Conservation (phyloP, 768 basidiomycete genomes). For the Lentinula sp. region DNA sequence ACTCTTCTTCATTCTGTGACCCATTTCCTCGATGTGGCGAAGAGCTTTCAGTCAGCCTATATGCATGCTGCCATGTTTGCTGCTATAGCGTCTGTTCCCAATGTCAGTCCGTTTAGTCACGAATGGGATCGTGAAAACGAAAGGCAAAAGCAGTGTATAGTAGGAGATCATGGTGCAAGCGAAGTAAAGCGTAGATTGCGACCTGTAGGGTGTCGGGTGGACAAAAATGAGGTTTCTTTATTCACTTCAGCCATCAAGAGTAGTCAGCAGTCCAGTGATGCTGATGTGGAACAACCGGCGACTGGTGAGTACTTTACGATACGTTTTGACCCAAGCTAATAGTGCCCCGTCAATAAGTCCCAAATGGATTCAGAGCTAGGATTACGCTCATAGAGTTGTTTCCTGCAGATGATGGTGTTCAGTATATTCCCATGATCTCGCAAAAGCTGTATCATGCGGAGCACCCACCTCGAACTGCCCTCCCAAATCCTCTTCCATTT, state of each 20-base stretch:
- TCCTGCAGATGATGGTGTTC: slow-evolving; percentile 19
- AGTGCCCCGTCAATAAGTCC: not conserved
- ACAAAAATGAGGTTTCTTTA: slow-evolving; percentile 32
- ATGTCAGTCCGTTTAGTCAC: not conserved
- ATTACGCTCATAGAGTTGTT: slow-evolving; percentile 7
- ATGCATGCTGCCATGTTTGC: slow-evolving; percentile 47
- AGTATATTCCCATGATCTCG: slow-evolving; percentile 35
- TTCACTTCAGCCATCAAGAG: slow-evolving; percentile 24
- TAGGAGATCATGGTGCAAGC: not conserved
- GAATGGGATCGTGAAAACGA: slow-evolving; percentile 2
- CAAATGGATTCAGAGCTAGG: slow-evolving; percentile 3
- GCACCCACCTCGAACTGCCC: slow-evolving; percentile 16
- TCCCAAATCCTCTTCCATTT: slow-evolving; percentile 27
- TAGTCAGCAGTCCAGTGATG: not conserved
- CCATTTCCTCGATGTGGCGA: slow-evolving; percentile 37
- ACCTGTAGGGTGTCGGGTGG: slow-evolving; percentile 38
- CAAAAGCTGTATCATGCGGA: slow-evolving; percentile 19
- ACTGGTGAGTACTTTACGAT: slow-evolving; percentile 5
- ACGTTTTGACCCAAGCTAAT: not conserved
- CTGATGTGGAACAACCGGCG: not conserved
- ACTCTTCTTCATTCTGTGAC: not conserved
- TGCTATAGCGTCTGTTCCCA: slow-evolving; percentile 24
- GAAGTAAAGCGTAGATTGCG: slow-evolving; percentile 14
- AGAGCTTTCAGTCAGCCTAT: slow-evolving; percentile 53
- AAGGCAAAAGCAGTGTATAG: slow-evolving; percentile 8